Percentiles rank a stretch among this genome's conserved stretches.
Conservation (phyloP, 2,329 filamentous ascomycete genomes). For the Pseudogymnoascus sp. region DNA sequence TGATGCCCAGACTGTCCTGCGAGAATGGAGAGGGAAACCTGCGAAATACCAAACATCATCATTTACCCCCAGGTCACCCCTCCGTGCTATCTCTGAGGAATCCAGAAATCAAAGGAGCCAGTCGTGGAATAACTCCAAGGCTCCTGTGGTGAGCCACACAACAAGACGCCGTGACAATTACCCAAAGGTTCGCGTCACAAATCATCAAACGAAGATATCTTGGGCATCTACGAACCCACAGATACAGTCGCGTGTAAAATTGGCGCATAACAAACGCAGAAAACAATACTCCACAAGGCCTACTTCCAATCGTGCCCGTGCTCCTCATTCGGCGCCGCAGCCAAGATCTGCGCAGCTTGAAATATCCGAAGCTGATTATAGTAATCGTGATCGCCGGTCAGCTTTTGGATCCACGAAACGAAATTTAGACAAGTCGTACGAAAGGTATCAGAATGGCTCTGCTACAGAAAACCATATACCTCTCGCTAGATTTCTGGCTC, state of each 20-base stretch:
- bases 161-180: neutral
- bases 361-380: slow-evolving; percentile 33
- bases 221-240: neutral
- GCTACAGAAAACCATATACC: slow-evolving; percentile 25
- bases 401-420: slow-evolving; percentile 47
- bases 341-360: slow-evolving; percentile 50
- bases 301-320: neutral
- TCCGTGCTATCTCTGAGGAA: slow-evolving; percentile 15
- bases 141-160: neutral
- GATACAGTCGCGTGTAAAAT: neutral
- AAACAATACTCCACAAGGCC: neutral
- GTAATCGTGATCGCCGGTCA: slow-evolving; percentile 25
- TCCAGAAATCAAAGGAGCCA: neutral
- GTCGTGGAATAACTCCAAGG: neutral
- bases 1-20: slow-evolving; percentile 46
- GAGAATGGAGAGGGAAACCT: slow-evolving; percentile 46
- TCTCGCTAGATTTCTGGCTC: slow-evolving; percentile 32
- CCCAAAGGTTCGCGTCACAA: neutral
- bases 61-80: neutral
- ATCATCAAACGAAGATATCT: slow-evolving; percentile 1
- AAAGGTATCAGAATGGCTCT: slow-evolving; percentile 31
- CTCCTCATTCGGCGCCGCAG: neutral
- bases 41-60: slow-evolving; percentile 32
- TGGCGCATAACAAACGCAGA: neutral
- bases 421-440: slow-evolving; percentile 48